phyloP scores from a whole-genome alignment of 805 yeast species.

The Candida maris region DNA sequence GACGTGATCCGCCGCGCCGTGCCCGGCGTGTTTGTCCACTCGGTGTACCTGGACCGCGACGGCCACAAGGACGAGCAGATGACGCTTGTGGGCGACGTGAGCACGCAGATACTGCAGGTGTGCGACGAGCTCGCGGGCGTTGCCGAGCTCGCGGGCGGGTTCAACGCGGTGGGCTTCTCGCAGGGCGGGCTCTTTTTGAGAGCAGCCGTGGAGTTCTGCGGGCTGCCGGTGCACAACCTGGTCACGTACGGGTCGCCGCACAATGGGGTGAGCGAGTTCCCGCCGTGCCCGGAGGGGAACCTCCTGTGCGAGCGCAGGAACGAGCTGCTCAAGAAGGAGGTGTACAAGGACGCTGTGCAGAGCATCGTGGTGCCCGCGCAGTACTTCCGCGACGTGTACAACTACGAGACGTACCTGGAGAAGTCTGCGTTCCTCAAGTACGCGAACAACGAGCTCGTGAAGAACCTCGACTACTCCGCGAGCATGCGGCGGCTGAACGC shows the following conservation, averaged over 20 bases:
- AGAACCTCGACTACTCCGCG: conserved; percentile 34
- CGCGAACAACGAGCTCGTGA: conserved; percentile 56
- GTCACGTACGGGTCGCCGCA: conserved; percentile 83
- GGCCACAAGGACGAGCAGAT: conserved; percentile 49
- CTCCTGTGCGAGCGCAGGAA: conserved; percentile 61
- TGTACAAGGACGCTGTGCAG: conserved; percentile 59
- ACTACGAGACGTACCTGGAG: conserved; percentile 51
- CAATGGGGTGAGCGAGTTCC: conserved; percentile 68
- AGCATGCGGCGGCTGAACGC: conserved; percentile 44
- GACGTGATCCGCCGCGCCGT: conserved; percentile 38
- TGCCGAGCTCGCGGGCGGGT: conserved; percentile 49
- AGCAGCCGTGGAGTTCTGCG: conserved; percentile 60
- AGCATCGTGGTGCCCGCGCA: conserved; percentile 64
- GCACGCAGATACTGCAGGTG: conserved; percentile 49
- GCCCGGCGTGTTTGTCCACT: conserved; percentile 52
- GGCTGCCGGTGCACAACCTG: conserved; percentile 43
- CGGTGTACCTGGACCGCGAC: conserved; percentile 49
- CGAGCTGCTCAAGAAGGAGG: conserved; percentile 50
- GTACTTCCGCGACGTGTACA: conserved; percentile 57
- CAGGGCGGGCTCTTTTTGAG: conserved; percentile 84
- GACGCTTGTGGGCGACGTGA: conserved; percentile 58
- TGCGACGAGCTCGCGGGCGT: conserved; percentile 50
- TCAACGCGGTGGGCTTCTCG: conserved; percentile 74
- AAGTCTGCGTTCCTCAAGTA: conserved; percentile 59
- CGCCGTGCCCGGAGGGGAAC: conserved; percentile 50